Evolutionary conservation across 345 rosid genomes (phyloP), one percentile per base, ranked within the genome.

Genomic region (Firmiana major): DNA sequence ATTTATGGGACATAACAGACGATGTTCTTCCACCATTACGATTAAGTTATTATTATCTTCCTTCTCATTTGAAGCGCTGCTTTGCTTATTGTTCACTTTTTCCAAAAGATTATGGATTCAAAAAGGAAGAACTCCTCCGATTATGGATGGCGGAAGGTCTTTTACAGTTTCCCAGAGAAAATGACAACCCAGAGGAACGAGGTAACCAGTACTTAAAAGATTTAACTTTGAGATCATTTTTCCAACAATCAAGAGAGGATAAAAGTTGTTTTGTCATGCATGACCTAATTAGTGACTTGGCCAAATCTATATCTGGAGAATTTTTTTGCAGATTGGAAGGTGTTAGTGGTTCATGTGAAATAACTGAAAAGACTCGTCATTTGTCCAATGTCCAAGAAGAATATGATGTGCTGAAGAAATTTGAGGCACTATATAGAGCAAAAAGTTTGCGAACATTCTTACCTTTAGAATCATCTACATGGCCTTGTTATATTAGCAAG

Each of bases 1-100:
- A 34, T 12, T 8, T 73, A 0, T 81, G 78, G 78, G 78, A 78
- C 43, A 10, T 63, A 7, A 19, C 78, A 0, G 11, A 69, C 34
- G 79, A 57, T 36, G 55, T 80, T 55, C 81, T 68, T 77, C 78
- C 71, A 0, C 46, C 48, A 7, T n/a, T 71, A 7, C 31, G 22
- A 9, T 71, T 51, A 6, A 57, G 64, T 55, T 83, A 79, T 36
- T 54, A 67, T 49, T 75, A 77, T 74, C 86, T 83, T 38, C 83
- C 83, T 45, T 66, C 40, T 3, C 6, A 4, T 38, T 38, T 38
- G 6, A 38, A 38, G 40, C 4, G 6, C 5, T 38, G 40, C 6
- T 38, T 38, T 2, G 40, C 40, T 3, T 38, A 38, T 38, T 38
- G 40, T 38, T 38, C 40, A 3, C 5, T 38, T 38, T 38, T 38